A percentile compares a stretch with the other conserved stretches of the same genome.
Conservation (phyloP, 352 stramenopile species). For the Phytophthora chlamydospora region DNA sequence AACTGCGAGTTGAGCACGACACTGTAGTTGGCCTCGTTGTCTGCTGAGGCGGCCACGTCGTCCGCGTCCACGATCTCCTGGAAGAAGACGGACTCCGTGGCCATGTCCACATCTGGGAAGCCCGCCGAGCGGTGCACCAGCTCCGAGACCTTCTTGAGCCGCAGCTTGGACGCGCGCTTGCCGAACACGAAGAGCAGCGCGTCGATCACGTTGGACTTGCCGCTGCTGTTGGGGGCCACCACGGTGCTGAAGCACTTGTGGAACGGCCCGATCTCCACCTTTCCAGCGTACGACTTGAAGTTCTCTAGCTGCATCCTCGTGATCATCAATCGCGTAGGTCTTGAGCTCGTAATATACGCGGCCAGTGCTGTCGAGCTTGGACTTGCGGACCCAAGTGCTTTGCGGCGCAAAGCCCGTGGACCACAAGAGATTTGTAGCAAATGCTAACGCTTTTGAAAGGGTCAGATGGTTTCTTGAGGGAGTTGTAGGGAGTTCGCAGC, state of each 20-base stretch:
- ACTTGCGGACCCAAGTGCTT: too few species aligned
- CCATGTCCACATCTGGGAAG: slow-evolving; percentile 92
- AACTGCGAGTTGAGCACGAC: slow-evolving; percentile 92
- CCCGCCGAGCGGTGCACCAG: slow-evolving; percentile 97
- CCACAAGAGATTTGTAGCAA: too few species aligned
- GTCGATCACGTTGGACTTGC: slow-evolving; percentile 99
- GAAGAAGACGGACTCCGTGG: slow-evolving; percentile 98
- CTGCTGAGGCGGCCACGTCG: slow-evolving; percentile 17
- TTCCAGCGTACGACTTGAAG: slow-evolving; percentile 99
- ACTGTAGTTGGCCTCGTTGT: slow-evolving; percentile 92
- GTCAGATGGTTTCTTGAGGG: too few species aligned
- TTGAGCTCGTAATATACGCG: too few species aligned
- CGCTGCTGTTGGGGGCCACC: slow-evolving; percentile 98
- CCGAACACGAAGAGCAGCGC: slow-evolving; percentile 99
- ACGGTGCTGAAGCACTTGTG: slow-evolving; percentile 99
- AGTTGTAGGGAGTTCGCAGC: too few species aligned
- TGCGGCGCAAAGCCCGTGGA: too few species aligned
- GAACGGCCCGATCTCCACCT: slow-evolving; percentile 97
- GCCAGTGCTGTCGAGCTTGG: too few species aligned
- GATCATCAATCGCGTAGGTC: slow-evolving; percentile 97
- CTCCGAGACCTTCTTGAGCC: slow-evolving; percentile 96
- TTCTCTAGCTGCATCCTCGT: slow-evolving; percentile 98
- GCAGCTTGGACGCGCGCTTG: slow-evolving; percentile 98
- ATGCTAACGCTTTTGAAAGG: too few species aligned
- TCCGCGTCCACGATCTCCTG: slow-evolving; percentile 95